Conservation (phyloP, 1,284 basidiomycete species). For the Ceratobasidium sp. region DNA sequence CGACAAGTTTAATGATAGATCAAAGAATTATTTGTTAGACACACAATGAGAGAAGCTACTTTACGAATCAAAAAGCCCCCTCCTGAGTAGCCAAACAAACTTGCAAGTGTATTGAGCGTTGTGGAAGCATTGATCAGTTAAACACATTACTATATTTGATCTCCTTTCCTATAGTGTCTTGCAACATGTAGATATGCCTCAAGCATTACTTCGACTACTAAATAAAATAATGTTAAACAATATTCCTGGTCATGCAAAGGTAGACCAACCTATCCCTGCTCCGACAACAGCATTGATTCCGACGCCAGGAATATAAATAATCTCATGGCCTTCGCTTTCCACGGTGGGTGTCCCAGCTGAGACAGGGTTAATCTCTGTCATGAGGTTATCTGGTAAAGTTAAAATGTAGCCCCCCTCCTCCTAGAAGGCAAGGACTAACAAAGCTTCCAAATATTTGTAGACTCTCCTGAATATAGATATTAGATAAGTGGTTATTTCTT, state of each 20-base stretch:
- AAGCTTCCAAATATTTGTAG: conserved; percentile 22
- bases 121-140: background rate
- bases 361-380: background rate
- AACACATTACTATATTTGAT: conserved; percentile 11
- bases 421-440: conserved; percentile 1
- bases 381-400: conserved; percentile 6
- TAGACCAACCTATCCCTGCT: conserved; percentile 3
- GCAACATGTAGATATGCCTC: conserved; percentile 11
- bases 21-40: background rate
- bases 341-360: background rate
- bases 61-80: conserved; percentile 43
- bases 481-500: no score
- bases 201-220: conserved; percentile 5
- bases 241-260: background rate
- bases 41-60: conserved; percentile 41
- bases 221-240: background rate
- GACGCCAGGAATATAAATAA: conserved; percentile 17
- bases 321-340: background rate
- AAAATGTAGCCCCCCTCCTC: no score
- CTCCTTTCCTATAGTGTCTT: background rate
- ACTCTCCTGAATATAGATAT: background rate
- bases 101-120: background rate
- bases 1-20: background rate
- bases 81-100: conserved; percentile 30
- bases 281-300: conserved; percentile 18